A percentile compares a stretch with the other conserved stretches of the same genome.
Evolutionary conservation across 2,329 filamentous ascomycete species (phyloP).

Genomic region (Cercospora beticola): DNA sequence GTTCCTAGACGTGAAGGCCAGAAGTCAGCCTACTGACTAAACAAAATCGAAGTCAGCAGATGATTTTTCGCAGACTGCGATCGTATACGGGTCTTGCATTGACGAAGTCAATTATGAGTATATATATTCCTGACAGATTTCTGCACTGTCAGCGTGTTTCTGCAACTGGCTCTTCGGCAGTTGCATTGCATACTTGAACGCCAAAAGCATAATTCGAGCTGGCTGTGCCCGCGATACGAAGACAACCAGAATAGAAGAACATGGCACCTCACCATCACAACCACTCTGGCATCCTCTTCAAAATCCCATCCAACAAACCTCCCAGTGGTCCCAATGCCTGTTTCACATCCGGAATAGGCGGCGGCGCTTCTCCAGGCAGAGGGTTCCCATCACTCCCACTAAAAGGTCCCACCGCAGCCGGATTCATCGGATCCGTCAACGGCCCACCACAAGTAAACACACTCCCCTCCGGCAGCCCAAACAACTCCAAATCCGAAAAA

Average conservation of each 20-base stretch:
- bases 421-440: constrained; percentile 6
- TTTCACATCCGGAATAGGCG: constrained; percentile 5
- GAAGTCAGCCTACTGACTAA: too few relatives aligned
- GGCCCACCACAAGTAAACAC: constrained; percentile 23
- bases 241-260: too few relatives aligned
- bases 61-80: too few relatives aligned
- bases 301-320: not conserved
- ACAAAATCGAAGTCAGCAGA: too few relatives aligned
- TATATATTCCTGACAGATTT: too few relatives aligned
- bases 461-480: constrained; percentile 18
- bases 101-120: too few relatives aligned
- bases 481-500: constrained; percentile 30
- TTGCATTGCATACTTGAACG: too few relatives aligned
- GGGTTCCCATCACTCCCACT: constrained; percentile 4
- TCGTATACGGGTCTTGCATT: too few relatives aligned
- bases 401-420: not conserved
- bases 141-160: too few relatives aligned
- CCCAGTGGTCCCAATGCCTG: not conserved
- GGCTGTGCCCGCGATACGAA: not conserved
- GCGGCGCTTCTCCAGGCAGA: not conserved
- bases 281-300: constrained; percentile 10
- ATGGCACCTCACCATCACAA: not conserved
- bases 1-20: too few relatives aligned
- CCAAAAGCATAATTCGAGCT: not conserved
- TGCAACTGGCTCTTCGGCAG: too few relatives aligned